Evolutionary conservation across 1,284 basidiomycete species (phyloP), one percentile per base, ranked within the genome.

Genomic region (Coniferiporia weirii): DNA sequence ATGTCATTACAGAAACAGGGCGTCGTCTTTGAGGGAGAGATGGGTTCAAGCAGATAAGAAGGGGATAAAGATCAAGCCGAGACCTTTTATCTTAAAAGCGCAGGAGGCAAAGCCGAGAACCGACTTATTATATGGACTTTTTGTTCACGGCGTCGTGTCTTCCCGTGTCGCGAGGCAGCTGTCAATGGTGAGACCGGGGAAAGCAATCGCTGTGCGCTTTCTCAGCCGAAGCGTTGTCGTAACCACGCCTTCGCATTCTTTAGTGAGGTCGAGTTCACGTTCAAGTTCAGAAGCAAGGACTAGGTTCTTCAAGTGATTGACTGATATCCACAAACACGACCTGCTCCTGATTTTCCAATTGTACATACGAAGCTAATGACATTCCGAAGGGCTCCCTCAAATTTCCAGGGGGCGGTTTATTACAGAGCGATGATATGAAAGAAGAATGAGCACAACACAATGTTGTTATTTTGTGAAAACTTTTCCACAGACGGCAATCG

Each of bases 401-500:
- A 27, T 27, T 27, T 27, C 27, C 27, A 27, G 27, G 5, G 27
- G 5, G 27, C 27, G 27, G 27, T 27, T 27, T 5, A 27, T 27
- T 27, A 27, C 27, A 27, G 27, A 27, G 5, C 27, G 27, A 27
- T 27, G 27, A 3, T 27, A 27, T 27, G 38, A 15, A 40, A 46
- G 19, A 46, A n/a, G 44, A 19, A 46, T n/a, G 44, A 15, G n/a
- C 17, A 9, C 17, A 2, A 3, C 44, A 43, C 40, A 27, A 27
- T 9, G 38, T 40, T 40, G 13, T 66, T 66, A 75, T 63, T 74
- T 74, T 43, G 73, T 74, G 64, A 74, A 75, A 56, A 75, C 73
- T 73, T 65, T 50, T 44, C 5, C 27, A 2, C 27, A 27, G 32
- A 20, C 45, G 34, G 35, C 46, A 47, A 34, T 40, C 9, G 35